Base-by-base conservation (phyloP, 202 grass and related monocot species). In the Musa balbisiana region DNA sequence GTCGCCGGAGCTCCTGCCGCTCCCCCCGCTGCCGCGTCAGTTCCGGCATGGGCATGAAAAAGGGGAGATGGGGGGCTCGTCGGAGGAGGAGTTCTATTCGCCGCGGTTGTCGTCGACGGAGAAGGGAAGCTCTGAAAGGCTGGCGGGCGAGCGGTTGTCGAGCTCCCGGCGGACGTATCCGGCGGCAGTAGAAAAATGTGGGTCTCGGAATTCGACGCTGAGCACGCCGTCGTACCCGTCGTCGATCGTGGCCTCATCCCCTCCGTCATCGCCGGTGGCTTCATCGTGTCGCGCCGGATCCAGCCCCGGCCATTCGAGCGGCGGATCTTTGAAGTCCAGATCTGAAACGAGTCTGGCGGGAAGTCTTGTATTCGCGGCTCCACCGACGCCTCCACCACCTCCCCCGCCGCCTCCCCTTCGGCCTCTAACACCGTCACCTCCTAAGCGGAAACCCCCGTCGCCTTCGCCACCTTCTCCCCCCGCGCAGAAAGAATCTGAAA, bases 381-480 rank as follows among this genome's bases (percentile, higher is more conserved):
- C 74, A 20, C 69, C 43, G 58, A 84, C 25, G 67, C 87, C 69
- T 69, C 81, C 52, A 17, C 82, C 60, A 65, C 90, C 70, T 69
- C 87, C 78, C 51, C 80, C 71, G 64, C 87, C 80, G 10, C 87
- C 83, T 69, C 74, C 84, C 56, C 78, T 89, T 72, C 79, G 80
- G 13, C 90, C 85, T 62, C 86, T 92, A 83, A 87, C 90, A 76
- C 90, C 84, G 19, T 77, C 88, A 14, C 82, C 87, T 2, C 80
- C 84, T 33, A 71, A 72, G 55, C 29, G 78, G 67, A 80, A 80
- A 55, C 84, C 66, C 69, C 71, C 84, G 0, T 74, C 67, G 53
- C 86, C 84, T 62, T 83, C 73, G 70, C 12, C 70, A 16, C 62
- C 87, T 11, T 79, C 87, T 6, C 67, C 78, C 14, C 69, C 77